phyloP scores from a whole-genome alignment of 2,329 filamentous ascomycete species.

The Cylindrodendrum hubeiense region DNA sequence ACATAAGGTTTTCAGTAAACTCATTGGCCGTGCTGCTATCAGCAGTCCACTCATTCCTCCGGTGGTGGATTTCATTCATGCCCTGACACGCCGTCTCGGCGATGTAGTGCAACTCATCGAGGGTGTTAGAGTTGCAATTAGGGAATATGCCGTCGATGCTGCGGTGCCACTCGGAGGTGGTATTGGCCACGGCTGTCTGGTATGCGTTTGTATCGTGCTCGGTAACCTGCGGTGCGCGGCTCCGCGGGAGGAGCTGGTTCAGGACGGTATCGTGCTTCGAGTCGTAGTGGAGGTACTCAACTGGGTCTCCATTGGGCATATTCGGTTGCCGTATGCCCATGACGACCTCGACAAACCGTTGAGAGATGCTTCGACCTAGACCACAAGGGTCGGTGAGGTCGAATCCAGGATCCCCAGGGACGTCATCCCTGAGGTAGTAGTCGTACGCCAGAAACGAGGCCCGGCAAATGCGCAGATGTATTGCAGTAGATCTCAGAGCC shows the following conservation, averaged over 20 bases:
- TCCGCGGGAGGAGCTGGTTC: conserved; percentile 41
- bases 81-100: conserved; percentile 58
- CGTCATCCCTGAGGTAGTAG: conserved; percentile 51
- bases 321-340: conserved; percentile 55
- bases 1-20: conserved; percentile 46
- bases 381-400: conserved; percentile 58
- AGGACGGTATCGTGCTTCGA: conserved; percentile 42
- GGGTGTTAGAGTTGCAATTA: conserved; percentile 58
- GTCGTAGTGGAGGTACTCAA: conserved; percentile 51
- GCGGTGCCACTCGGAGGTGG: conserved; percentile 56
- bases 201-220: conserved; percentile 54
- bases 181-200: conserved; percentile 52
- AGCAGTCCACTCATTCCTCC: conserved; percentile 46
- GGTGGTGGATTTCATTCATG: conserved; percentile 57
- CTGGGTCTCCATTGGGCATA: conserved; percentile 46
- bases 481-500: conserved; percentile 51
- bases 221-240: conserved; percentile 41
- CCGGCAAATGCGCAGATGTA: conserved; percentile 55
- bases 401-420: conserved; percentile 47
- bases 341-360: conserved; percentile 61
- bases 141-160: conserved; percentile 59
- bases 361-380: conserved; percentile 54
- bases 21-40: conserved; percentile 48
- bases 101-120: conserved; percentile 59
- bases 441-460: conserved; percentile 60